Base-by-base conservation (phyloP, 805 yeast species). In the Candida silvicultrix region DNA sequence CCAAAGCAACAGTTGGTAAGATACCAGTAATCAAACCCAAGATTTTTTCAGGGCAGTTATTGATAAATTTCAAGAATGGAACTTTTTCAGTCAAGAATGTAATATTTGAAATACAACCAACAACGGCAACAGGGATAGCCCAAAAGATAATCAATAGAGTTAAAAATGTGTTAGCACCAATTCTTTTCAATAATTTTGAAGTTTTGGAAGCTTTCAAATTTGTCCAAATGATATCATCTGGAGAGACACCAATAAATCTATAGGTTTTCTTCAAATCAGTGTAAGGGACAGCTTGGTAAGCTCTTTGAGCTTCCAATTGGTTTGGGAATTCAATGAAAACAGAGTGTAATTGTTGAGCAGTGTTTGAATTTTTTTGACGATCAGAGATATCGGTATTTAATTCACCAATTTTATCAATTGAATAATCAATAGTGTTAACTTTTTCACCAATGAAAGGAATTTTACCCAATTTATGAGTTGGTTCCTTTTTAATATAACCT, bases 71-170 rank as follows among this genome's bases (percentile, higher is more conserved):
- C 60, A 92, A 75, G 72, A 87, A 94, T 9, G 72, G 88, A 28
- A 92, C 77, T 52, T 77, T 80, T 34, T 75, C 70, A 35, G 85
- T 87, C 60, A 89, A 72, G 59, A 75, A 83, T 53, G 83, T 80
- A 55, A 92, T 77, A 66, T 92, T 94, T 21, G 98, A 92, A 52
- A 94, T 83, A 56, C 81, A 77, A 78, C 98, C 98, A 43, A 92
- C 96, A 58, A 89, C 89, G n/a, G 97, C 96, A 36, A 92, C 97
- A 10, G 99, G 99, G 56, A 92, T 81, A 38, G 96, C 83, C 98
- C 98, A 92, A 68, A 89, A 89, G 41, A 92, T 78, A 50, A 92
- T 80, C 65, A 83, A 69, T 48, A 78, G 57, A 22, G 85, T 79
- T 58, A 85, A 71, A 42, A 89, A 68, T 15, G 86, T 71, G 45